Conservation (phyloP, 768 basidiomycete genomes). For the Royoungia palumana region DNA sequence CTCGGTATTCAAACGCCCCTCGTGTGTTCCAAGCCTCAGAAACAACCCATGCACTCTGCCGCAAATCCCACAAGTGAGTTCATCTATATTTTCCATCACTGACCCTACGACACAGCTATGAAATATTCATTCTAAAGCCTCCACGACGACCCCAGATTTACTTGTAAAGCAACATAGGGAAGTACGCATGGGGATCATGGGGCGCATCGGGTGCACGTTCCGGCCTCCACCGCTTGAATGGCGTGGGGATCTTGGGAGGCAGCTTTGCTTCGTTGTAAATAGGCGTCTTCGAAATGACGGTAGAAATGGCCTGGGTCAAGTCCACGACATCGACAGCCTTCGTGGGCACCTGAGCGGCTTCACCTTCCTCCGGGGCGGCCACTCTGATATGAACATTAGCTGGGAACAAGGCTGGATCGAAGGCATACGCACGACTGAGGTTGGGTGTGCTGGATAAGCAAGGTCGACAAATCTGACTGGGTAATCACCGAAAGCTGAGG, state of each 20-base stretch:
- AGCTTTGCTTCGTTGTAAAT: slow-evolving; percentile 61
- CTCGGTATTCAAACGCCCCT: too few relatives aligned
- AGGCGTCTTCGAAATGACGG: slow-evolving; percentile 54
- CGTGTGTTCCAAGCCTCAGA: too few relatives aligned
- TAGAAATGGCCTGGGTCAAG: slow-evolving; percentile 68
- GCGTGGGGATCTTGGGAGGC: slow-evolving; percentile 69
- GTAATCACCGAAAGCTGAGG: slow-evolving; percentile 90
- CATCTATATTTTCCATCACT: slow-evolving; percentile 5
- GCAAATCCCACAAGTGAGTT: slow-evolving; percentile 1
- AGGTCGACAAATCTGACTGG: slow-evolving; percentile 72
- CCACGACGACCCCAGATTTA: slow-evolving; percentile 16
- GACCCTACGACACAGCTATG: slow-evolving; percentile 25
- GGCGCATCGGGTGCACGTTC: slow-evolving; percentile 72
- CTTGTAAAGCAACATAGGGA: slow-evolving; percentile 74
- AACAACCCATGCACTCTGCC: too few relatives aligned
- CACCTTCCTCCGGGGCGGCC: slow-evolving; percentile 44
- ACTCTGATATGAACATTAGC: slow-evolving; percentile 39
- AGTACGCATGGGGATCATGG: slow-evolving; percentile 77
- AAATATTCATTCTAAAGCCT: slow-evolving; percentile 26
- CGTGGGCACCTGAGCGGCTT: slow-evolving; percentile 45
- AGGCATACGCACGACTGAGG: slow-evolving; percentile 53
- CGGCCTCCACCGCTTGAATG: slow-evolving; percentile 74
- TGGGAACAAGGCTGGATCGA: not conserved
- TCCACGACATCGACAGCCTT: slow-evolving; percentile 47
- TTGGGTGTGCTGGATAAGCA: slow-evolving; percentile 78